Evolutionary conservation across 805 yeast species (phyloP).

Genomic region (Kuraishia hungarica): DNA sequence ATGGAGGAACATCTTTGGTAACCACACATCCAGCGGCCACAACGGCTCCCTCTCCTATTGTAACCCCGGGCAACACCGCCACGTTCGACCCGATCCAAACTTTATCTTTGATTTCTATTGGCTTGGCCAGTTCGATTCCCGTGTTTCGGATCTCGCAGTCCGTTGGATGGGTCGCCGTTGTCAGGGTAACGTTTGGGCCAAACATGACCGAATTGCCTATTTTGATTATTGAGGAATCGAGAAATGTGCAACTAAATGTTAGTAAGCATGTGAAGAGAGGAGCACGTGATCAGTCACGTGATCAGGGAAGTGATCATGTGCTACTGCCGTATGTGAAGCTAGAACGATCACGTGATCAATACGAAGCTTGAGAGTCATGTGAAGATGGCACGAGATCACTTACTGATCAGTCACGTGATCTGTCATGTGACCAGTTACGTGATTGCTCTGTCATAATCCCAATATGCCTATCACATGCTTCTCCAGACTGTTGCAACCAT

Average conservation of each 20-base stretch:
- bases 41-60: constrained; percentile 51
- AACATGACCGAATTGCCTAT: constrained; percentile 52
- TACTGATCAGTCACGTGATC: too few species aligned
- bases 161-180: constrained; percentile 59
- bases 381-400: too few species aligned
- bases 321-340: too few species aligned
- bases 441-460: too few species aligned
- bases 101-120: constrained; percentile 51
- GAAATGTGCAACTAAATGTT: constrained; percentile 25
- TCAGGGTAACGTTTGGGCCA: constrained; percentile 55
- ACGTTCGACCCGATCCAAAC: constrained; percentile 62
- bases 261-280: neutral
- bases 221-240: constrained; percentile 53
- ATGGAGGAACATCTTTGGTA: constrained; percentile 43
- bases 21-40: constrained; percentile 68
- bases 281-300: too few species aligned
- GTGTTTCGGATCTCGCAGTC: constrained; percentile 34
- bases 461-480: too few species aligned
- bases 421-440: too few species aligned
- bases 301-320: too few species aligned
- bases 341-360: too few species aligned
- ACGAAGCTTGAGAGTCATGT: too few species aligned
- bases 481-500: too few species aligned
- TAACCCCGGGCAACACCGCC: constrained; percentile 55
- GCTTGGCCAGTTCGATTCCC: constrained; percentile 45